A percentile compares a stretch with the other conserved stretches of the same genome.
Conservation (phyloP, 305 asterid species). For the Rubia balearica region DNA sequence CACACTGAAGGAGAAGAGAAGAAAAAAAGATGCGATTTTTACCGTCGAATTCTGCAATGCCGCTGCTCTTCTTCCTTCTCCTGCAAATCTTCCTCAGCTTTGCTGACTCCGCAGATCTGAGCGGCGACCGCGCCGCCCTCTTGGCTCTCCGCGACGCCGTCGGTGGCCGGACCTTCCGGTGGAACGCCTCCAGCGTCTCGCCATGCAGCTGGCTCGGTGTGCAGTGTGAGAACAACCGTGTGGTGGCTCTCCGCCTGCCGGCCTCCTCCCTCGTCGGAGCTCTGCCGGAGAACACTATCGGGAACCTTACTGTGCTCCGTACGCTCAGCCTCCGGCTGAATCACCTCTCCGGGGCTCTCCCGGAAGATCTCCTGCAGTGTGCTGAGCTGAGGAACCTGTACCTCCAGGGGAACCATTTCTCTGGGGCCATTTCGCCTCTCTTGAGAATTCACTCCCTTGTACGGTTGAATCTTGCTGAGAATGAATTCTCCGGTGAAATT, state of each 20-base stretch:
- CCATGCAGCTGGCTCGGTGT: slow-evolving; percentile 90
- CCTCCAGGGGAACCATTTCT: slow-evolving; percentile 67
- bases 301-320: slow-evolving; percentile 47
- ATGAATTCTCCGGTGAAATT: slow-evolving; percentile 64
- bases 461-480: slow-evolving; percentile 58
- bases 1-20: not conserved
- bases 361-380: slow-evolving; percentile 47
- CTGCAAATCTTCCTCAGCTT: slow-evolving; percentile 20
- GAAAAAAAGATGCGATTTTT: slow-evolving; percentile 21
- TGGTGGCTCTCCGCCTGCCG: slow-evolving; percentile 68
- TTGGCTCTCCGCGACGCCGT: slow-evolving; percentile 60
- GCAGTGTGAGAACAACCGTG: slow-evolving; percentile 53
- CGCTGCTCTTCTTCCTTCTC: slow-evolving; percentile 27
- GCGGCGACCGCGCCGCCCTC: slow-evolving; percentile 61
- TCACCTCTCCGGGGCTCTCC: slow-evolving; percentile 64
- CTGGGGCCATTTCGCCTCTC: slow-evolving; percentile 42
- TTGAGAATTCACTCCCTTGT: slow-evolving; percentile 44
- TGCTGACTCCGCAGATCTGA: slow-evolving; percentile 43
- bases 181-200: slow-evolving; percentile 44
- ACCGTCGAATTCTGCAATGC: slow-evolving; percentile 25
- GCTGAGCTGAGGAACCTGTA: slow-evolving; percentile 65
- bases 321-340: slow-evolving; percentile 81
- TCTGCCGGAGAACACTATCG: slow-evolving; percentile 44
- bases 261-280: slow-evolving; percentile 62
- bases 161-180: slow-evolving; percentile 61